Percentiles rank a stretch among this genome's conserved stretches.
These are phyloP conservation scores for Suhomyces kilbournensis DNA, from an alignment of 805 yeast genomes.

Conservation along the genomic window DNA sequence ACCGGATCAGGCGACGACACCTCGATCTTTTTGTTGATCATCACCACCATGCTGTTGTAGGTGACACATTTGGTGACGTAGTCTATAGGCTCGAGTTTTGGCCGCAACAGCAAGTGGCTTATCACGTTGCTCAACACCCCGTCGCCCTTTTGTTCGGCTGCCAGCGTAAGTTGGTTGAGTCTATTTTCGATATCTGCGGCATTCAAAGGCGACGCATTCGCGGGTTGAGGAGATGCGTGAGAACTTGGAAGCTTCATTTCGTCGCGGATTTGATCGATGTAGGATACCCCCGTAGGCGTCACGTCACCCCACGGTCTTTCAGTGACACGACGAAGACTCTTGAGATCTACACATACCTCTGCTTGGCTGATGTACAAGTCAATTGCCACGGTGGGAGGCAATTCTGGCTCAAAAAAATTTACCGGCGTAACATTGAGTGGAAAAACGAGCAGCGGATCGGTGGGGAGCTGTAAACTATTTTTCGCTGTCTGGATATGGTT, in stretches of 20 bases:
- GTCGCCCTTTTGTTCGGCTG: slow-evolving; percentile 2
- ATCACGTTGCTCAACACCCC: slow-evolving; percentile 19
- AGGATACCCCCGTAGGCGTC: slow-evolving; percentile 42
- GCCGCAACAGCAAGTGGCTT: slow-evolving; percentile 26
- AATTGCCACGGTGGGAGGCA: slow-evolving; percentile 47
- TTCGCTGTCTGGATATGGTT: slow-evolving; percentile 23
- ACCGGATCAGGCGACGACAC: slow-evolving; percentile 68
- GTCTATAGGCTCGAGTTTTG: slow-evolving; percentile 40
- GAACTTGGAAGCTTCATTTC: slow-evolving; percentile 41
- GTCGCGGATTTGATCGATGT: slow-evolving; percentile 57
- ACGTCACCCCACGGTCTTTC: slow-evolving; percentile 64
- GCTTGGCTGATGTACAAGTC: slow-evolving; percentile 61
- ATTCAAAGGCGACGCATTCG: slow-evolving; percentile 16
- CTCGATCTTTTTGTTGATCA: slow-evolving; percentile 55
- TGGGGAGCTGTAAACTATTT: slow-evolving; percentile 40
- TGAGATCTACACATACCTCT: slow-evolving; percentile 38
- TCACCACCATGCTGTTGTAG: slow-evolving; percentile 56
- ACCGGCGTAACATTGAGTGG: slow-evolving; percentile 49
- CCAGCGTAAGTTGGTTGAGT: slow-evolving; percentile 11
- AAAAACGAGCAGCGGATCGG: slow-evolving; percentile 54
- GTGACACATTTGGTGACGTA: slow-evolving; percentile 56
- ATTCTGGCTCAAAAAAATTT: slow-evolving; percentile 41
- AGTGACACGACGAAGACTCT: slow-evolving; percentile 36
- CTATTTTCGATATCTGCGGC: slow-evolving; percentile 21
- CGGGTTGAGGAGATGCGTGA: slow-evolving; percentile 2